Evolutionary conservation across 2,329 filamentous ascomycete species (phyloP), one percentile per base, ranked within the genome.

Genomic region (Lachnellula cervina): DNA sequence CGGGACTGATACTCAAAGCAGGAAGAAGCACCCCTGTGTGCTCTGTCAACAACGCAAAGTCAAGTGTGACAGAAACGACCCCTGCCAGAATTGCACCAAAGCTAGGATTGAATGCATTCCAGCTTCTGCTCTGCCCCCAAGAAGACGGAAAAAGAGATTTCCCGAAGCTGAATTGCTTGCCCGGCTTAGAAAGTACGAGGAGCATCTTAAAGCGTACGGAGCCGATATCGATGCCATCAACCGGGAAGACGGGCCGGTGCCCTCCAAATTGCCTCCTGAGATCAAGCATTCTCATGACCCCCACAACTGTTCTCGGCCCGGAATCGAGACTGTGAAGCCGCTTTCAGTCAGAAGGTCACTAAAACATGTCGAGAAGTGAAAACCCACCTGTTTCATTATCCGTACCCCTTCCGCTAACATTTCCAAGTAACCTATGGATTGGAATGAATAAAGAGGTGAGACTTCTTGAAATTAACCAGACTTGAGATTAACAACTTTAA

Each of bases 31-130:
- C 28, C 59, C 65, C 7, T 67, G 65, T 59, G 59, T 65, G 14
- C 56, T 66, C 14, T 68, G 66, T 51, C 61, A 63, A 46, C 61
- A 62, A 35, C 57, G 66, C n/a, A 68, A 68, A 46, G 63, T 68
- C 28, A 67, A 64, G 32, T 68, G 66, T 55, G 65, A 68, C 25
- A 52, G 61, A 23, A 60, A 62, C 35, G 54, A 63, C 13, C 66
- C 65, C 6, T 68, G 66, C 56, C 54, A 57, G 3, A 66, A 67
- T 43, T 68, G 66, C 46, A 58, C 37, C 5, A 68, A 63, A 40
- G 52, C 64, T n/a, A 38, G 59, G 25, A 59, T 61, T 11, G 58
- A 60, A n/a, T 68, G 66, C 23, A 52, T 64, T 14, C 63, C 64
- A 6, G 52, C 59, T 4, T 47, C 57, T 5, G 54, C 59, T 6